Conservation (phyloP, 2,329 filamentous ascomycete genomes). For the Colletotrichum sp. region DNA sequence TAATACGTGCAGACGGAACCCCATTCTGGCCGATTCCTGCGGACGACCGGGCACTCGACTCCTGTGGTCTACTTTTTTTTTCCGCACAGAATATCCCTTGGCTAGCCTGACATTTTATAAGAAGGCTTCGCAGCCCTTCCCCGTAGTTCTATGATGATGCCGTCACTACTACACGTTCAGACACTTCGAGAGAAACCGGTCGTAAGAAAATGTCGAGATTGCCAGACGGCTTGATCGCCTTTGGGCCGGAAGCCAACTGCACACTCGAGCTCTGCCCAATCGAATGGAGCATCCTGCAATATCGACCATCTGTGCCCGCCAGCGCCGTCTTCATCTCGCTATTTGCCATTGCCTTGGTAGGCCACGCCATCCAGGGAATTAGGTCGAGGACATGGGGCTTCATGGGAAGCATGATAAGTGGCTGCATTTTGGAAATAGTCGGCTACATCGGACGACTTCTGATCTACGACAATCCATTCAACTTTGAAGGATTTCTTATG, state of each 20-base stretch:
- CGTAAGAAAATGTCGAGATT: neutral
- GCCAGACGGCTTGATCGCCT: conserved; percentile 26
- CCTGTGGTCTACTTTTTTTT: too few species aligned
- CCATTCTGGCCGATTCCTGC: neutral
- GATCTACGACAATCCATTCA: conserved; percentile 61
- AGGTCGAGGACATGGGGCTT: conserved; percentile 47
- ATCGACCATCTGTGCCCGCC: conserved; percentile 41
- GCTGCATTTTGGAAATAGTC: conserved; percentile 61
- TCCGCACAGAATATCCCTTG: neutral
- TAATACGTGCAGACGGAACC: neutral
- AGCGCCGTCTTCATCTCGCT: conserved; percentile 40
- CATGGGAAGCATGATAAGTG: conserved; percentile 53
- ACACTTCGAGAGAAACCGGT: neutral
- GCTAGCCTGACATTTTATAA: neutral
- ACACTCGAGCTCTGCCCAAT: conserved; percentile 50
- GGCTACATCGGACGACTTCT: conserved; percentile 66
- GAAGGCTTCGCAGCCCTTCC: neutral
- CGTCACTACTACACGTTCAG: neutral
- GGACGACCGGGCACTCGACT: neutral
- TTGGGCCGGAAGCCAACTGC: conserved; percentile 49
- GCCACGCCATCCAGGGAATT: conserved; percentile 45
- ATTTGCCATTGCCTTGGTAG: conserved; percentile 45
- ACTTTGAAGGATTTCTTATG: conserved; percentile 62
- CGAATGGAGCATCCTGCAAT: conserved; percentile 42
- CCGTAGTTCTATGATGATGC: neutral